Evolutionary conservation across 2,329 filamentous ascomycete genomes (phyloP), one percentile per base, ranked within the genome.

Genomic region (Arachnopeziza araneosa): DNA sequence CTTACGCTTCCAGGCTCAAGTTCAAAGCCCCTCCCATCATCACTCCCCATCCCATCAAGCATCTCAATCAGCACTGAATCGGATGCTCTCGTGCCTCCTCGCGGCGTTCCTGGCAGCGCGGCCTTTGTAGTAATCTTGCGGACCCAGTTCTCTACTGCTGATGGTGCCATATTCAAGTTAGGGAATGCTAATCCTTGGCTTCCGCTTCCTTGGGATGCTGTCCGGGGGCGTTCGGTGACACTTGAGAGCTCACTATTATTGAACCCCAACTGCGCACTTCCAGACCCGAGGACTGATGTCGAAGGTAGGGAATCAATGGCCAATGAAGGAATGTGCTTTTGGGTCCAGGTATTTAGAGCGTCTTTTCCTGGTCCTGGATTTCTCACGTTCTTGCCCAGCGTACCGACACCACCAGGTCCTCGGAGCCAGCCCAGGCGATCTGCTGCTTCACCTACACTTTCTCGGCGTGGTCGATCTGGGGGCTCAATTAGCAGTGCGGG

Each of bases 101-200:
- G 73, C 1, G 81, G 81, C n/a, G 81, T 83, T 22, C 75, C 67
- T 0, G 81, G 79, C 4, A 51, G 26, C 32, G 51, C 26, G 22
- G 83, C 80, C 69, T 87, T 87, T 6, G 82, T 79, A 61, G 91
- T 91, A 48, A 96, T 86, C 63, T 91, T 91, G 62, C 93, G 82
- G 61, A 98, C 79, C 92, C 95, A 99, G 1, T 87, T 89, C 75
- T 98, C 95, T 30, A 98, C 87, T 1, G 89, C 88, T 6, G 91
- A 89, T 1, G 93, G 23, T 24, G 48, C 50, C 2, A 54, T 32
- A 23, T 59, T 54, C 17, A 57, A 12, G 64, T 93, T 90, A 69
- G 96, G 92, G 2, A 98, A 77, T 8, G 79, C 76, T 1, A 76
- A 75, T 7, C 76, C 72, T 59, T 73, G 65, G 48, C 67, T 67